A percentile compares a stretch with the other conserved stretches of the same genome.
These are phyloP conservation scores for Umbelopsis vinacea DNA, from an alignment of 192 early-diverging fungal species.

Conservation along the genomic window DNA sequence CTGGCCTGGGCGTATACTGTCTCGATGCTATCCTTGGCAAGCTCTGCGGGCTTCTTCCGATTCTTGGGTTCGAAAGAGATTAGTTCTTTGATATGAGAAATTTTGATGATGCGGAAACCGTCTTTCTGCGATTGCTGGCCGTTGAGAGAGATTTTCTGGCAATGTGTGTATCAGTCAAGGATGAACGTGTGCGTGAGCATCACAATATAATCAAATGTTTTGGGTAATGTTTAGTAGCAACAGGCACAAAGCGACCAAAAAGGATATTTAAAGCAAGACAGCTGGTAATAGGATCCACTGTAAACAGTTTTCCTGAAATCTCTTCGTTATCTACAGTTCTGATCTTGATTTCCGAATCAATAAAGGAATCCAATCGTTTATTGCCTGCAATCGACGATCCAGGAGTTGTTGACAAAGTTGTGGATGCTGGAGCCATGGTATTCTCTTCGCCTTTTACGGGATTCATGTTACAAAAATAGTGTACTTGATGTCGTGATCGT, in stretches of 20 bases:
- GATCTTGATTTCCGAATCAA: conserved; percentile 52
- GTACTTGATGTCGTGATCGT: neutral
- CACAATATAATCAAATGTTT: neutral
- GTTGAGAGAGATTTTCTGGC: conserved; percentile 15
- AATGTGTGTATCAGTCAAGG: conserved; percentile 28
- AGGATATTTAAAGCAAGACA: conserved; percentile 70
- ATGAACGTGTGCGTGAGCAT: conserved; percentile 4
- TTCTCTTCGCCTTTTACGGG: conserved; percentile 15
- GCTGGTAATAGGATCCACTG: conserved; percentile 62
- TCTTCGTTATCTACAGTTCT: conserved; percentile 54
- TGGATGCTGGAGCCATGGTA: neutral
- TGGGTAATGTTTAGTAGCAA: neutral
- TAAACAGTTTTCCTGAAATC: conserved; percentile 59
- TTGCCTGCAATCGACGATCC: conserved; percentile 17
- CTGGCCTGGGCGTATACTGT: neutral
- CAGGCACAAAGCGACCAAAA: conserved; percentile 36
- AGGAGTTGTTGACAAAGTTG: conserved; percentile 4
- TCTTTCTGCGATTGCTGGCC: conserved; percentile 38
- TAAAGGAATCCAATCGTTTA: conserved; percentile 49
- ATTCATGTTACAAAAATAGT: neutral
- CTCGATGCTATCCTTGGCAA: neutral
- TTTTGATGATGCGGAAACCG: conserved; percentile 63
- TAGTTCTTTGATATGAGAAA: conserved; percentile 63
- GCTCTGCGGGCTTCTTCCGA: neutral
- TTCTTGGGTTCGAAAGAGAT: conserved; percentile 25